Base-by-base conservation (phyloP, 202 grass and related monocot species). In the Dendrocalamus latiflorus region DNA sequence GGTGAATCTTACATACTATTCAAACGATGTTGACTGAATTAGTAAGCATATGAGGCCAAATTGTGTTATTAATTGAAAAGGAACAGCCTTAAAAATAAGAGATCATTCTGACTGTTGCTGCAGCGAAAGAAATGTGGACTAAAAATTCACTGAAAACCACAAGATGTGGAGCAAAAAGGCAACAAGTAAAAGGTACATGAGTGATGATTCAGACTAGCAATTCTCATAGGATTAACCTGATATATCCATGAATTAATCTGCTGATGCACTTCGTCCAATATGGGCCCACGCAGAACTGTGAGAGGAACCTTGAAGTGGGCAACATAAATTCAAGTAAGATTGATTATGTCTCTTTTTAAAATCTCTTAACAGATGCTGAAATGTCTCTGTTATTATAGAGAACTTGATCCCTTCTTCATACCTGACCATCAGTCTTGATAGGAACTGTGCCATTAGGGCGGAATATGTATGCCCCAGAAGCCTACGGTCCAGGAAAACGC, bases 211-310 rank as follows among this genome's bases (percentile, higher is more conserved):
- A 70, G 65, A 81, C 65, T 50, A 75, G 11, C 28, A 30, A 30
- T 30, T 30, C 28, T 30, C 10, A 42, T 77, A 62, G 13, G 68
- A 72, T 81, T 67, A 77, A 94, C 95, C 95, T 98, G 90, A 88
- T 93, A 90, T 88, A 94, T 98, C 95, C 95, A 98, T 86, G 95
- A 86, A 93, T 93, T 94, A 69, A 98, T 98, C 72, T 90, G 90
- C 77, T 87, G 88, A 75, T 94, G 90, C 65, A 98, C 89, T 90
- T 98, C 95, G 64, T 94, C 95, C 67, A 98, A 70, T 94, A 98
- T 88, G 74, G 92, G 81, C 78, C 95, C 95, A 78, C 76, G 89
- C 47, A 98, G n/a, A 93, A 94, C 37, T 22, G 60, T 94, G 38
- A 89, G 82, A 79, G 85, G 82, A 69, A 70, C 85, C 95, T 98